These are phyloP conservation scores for Paxillus ammoniavirescens DNA, from an alignment of 768 basidiomycete genomes.

Conservation along the genomic window DNA sequence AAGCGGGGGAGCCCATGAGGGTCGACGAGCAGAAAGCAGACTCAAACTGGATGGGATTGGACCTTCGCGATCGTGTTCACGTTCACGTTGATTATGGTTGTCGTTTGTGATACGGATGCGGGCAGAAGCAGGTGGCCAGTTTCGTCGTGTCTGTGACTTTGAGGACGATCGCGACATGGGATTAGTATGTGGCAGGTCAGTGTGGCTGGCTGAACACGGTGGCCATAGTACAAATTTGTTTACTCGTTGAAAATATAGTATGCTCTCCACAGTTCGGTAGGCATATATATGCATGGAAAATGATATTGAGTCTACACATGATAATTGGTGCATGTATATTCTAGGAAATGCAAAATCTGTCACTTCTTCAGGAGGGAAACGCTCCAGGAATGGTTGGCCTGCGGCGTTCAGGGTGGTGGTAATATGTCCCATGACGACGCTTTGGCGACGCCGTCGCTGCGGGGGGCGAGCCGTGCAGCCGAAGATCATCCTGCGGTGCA, in stretches of 20 bases:
- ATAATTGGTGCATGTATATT: constrained; percentile 1
- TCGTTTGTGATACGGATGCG: constrained; percentile 23
- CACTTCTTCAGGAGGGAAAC: constrained; percentile 33
- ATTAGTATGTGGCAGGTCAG: too few relatives aligned
- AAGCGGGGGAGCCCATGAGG: constrained; percentile 32
- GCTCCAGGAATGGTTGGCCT: constrained; percentile 58
- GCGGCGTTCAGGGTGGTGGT: constrained; percentile 77
- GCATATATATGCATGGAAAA: too few relatives aligned
- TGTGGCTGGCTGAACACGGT: too few relatives aligned
- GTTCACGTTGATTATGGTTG: constrained; percentile 5
- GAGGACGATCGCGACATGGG: constrained; percentile 29
- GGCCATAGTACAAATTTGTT: too few relatives aligned
- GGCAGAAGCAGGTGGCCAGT: constrained; percentile 11
- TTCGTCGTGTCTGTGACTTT: constrained; percentile 12
- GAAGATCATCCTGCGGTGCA: constrained; percentile 26
- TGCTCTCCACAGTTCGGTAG: too few relatives aligned
- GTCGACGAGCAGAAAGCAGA: constrained; percentile 32
- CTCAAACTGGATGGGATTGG: constrained; percentile 29
- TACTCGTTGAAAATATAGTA: too few relatives aligned
- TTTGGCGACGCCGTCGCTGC: constrained; percentile 37
- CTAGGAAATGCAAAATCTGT: not conserved
- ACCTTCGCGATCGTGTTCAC: constrained; percentile 23
- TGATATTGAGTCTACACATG: not conserved
- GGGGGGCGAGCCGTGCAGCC: constrained; percentile 10
- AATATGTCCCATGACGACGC: constrained; percentile 75